phyloP scores from a whole-genome alignment of 495 filamentous ascomycete species.

The Hypoxylon lienhwacheense region DNA sequence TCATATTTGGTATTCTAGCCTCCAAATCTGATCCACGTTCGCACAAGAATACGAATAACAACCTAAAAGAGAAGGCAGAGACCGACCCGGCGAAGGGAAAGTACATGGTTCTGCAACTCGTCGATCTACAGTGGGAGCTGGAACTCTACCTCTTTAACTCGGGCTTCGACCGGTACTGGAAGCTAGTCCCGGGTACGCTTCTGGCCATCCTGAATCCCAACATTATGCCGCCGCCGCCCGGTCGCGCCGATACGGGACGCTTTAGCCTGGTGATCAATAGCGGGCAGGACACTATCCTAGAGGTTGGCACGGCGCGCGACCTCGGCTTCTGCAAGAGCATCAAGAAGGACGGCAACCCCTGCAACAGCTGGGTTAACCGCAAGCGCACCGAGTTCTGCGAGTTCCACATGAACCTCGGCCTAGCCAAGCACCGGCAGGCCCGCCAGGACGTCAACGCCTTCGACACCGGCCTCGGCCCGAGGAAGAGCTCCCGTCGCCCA shows the following conservation, averaged over 20 bases:
- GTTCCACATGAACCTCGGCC: constrained; percentile 80
- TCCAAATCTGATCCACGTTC: constrained; percentile 79
- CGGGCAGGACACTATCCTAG: constrained; percentile 84
- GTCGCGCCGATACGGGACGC: constrained; percentile 70
- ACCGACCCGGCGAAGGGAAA: constrained; percentile 62
- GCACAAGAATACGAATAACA: constrained; percentile 60
- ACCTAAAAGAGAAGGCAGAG: constrained; percentile 33
- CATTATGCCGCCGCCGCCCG: constrained; percentile 80
- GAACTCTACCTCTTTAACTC: constrained; percentile 91
- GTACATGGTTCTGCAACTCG: constrained; percentile 89
- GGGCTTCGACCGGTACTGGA: constrained; percentile 89
- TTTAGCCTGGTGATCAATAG: constrained; percentile 83
- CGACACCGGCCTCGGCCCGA: constrained; percentile 47
- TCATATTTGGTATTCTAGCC: constrained; percentile 83
- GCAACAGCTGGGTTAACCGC: constrained; percentile 81
- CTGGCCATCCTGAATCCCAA: constrained; percentile 92
- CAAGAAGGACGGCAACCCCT: constrained; percentile 80
- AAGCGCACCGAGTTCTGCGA: constrained; percentile 90
- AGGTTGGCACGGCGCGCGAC: constrained; percentile 83
- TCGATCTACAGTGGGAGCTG: constrained; percentile 87
- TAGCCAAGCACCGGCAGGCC: constrained; percentile 67
- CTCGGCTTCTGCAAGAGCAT: constrained; percentile 84
- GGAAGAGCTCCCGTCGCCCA: constrained; percentile 36
- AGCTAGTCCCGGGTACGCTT: constrained; percentile 79
- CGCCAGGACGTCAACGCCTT: constrained; percentile 82